Evolutionary conservation across 2,329 filamentous ascomycete genomes (phyloP).

Genomic region (Claviceps maximensis): DNA sequence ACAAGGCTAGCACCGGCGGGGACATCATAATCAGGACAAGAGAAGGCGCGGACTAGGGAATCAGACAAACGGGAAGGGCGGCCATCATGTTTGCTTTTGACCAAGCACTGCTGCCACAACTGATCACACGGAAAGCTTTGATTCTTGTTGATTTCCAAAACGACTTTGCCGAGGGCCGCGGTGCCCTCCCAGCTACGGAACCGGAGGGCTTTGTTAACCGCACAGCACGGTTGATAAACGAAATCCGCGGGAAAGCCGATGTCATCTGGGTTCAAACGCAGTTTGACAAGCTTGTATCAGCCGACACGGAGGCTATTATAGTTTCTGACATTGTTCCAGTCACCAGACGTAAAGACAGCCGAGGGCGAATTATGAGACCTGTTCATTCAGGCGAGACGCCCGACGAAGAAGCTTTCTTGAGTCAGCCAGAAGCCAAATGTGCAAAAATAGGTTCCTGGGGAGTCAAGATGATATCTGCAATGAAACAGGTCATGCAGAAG

Average conservation of each 20-base stretch:
- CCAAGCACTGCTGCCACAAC: slow-evolving; percentile 37
- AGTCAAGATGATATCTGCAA: slow-evolving; percentile 28
- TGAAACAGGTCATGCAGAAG: slow-evolving; percentile 31
- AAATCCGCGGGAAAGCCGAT: slow-evolving; percentile 57
- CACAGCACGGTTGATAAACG: slow-evolving; percentile 50
- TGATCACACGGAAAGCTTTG: slow-evolving; percentile 54
- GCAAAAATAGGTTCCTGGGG: slow-evolving; percentile 32
- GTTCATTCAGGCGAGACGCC: slow-evolving; percentile 3
- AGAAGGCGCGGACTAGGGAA: neutral
- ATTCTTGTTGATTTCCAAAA: slow-evolving; percentile 81
- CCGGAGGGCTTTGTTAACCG: slow-evolving; percentile 54
- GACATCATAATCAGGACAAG: neutral
- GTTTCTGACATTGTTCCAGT: slow-evolving; percentile 22
- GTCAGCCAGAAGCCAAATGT: slow-evolving; percentile 26
- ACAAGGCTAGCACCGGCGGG: neutral
- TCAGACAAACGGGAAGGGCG: neutral
- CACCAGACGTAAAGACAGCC: slow-evolving; percentile 5
- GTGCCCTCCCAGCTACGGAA: slow-evolving; percentile 52
- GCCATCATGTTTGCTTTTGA: slow-evolving; percentile 42
- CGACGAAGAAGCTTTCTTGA: slow-evolving; percentile 34
- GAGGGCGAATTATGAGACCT: slow-evolving; percentile 3
- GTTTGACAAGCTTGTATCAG: slow-evolving; percentile 49
- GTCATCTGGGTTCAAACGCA: slow-evolving; percentile 78
- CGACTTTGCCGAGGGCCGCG: slow-evolving; percentile 63
- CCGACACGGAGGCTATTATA: slow-evolving; percentile 40